Percentiles rank a stretch among this genome's conserved stretches.
Evolutionary conservation across 2,329 filamentous ascomycete genomes (phyloP).

Genomic region (Cucurbitaria berberidis): DNA sequence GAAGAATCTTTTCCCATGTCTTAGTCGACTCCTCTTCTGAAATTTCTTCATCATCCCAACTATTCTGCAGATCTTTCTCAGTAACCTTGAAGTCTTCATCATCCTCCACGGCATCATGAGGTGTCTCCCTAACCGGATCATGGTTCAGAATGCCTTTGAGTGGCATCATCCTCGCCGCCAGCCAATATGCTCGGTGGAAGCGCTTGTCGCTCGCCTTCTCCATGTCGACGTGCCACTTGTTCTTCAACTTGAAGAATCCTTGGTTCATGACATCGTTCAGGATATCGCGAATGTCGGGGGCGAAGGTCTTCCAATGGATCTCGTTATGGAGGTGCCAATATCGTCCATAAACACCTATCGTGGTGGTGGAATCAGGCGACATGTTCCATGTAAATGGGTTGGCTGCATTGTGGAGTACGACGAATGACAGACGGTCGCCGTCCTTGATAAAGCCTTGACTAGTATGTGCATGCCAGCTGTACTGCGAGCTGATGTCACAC

Average conservation of each 20-base stretch:
- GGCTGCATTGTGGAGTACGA: slow-evolving; percentile 36
- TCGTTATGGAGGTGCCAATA: slow-evolving; percentile 17
- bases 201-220: slow-evolving; percentile 21
- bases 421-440: slow-evolving; percentile 23
- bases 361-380: slow-evolving; percentile 12
- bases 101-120: slow-evolving; percentile 13
- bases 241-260: slow-evolving; percentile 8
- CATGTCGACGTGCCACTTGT: slow-evolving; percentile 21
- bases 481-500: slow-evolving; percentile 4
- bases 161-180: slow-evolving; percentile 23
- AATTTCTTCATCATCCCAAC: slow-evolving; percentile 7
- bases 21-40: not conserved
- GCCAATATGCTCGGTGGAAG: slow-evolving; percentile 41
- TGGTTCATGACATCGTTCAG: not conserved
- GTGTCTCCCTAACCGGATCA: not conserved
- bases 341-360: slow-evolving; percentile 33
- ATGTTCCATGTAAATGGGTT: slow-evolving; percentile 23
- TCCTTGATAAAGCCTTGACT: slow-evolving; percentile 33
- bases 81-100: slow-evolving; percentile 11
- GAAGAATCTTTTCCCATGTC: slow-evolving; percentile 6
- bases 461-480: slow-evolving; percentile 19
- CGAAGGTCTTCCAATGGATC: slow-evolving; percentile 37
- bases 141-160: slow-evolving; percentile 24
- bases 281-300: slow-evolving; percentile 4
- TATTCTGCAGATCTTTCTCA: slow-evolving; percentile 11